Percentiles rank a stretch among this genome's conserved stretches.
Evolutionary conservation across 2,329 filamentous ascomycete genomes (phyloP).

Genomic region (Stromatinia cepivora): DNA sequence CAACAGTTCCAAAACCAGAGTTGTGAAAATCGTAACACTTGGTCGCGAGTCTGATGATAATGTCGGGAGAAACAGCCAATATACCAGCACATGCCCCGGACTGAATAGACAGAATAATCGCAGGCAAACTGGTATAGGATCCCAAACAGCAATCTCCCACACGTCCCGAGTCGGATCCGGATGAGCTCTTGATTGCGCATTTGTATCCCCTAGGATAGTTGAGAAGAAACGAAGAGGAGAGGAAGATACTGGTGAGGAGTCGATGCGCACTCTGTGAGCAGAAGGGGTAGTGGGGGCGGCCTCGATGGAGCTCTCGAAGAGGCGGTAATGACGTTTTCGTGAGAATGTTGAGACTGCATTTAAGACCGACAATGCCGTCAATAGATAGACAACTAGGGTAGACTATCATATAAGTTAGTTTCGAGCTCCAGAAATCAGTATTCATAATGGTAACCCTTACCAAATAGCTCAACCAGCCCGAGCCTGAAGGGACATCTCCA

Average conservation of each 20-base stretch:
- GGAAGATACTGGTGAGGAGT: conserved; percentile 74
- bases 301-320: conserved; percentile 87
- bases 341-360: conserved; percentile 84
- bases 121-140: conserved; percentile 81
- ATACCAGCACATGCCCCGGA: conserved; percentile 87
- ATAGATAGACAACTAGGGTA: conserved; percentile 67
- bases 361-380: conserved; percentile 64
- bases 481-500: conserved; percentile 61
- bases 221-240: conserved; percentile 78
- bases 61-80: conserved; percentile 84
- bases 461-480: conserved; percentile 64
- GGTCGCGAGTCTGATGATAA: conserved; percentile 73
- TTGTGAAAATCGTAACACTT: conserved; percentile 82
- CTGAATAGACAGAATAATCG: conserved; percentile 88
- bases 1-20: conserved; percentile 71
- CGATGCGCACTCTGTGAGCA: conserved; percentile 82
- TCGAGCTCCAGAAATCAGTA: conserved; percentile 6
- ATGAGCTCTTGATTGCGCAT: conserved; percentile 80
- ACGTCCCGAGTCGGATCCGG: conserved; percentile 82
- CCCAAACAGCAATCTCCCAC: conserved; percentile 94
- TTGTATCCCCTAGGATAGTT: conserved; percentile 64
- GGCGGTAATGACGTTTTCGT: conserved; percentile 80
- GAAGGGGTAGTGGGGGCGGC: conserved; percentile 75
- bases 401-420: conserved; percentile 50
- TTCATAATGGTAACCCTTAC: conserved; percentile 45